Base-by-base conservation (phyloP, 2,329 filamentous ascomycete species). In the Acrocalymma vagum region DNA sequence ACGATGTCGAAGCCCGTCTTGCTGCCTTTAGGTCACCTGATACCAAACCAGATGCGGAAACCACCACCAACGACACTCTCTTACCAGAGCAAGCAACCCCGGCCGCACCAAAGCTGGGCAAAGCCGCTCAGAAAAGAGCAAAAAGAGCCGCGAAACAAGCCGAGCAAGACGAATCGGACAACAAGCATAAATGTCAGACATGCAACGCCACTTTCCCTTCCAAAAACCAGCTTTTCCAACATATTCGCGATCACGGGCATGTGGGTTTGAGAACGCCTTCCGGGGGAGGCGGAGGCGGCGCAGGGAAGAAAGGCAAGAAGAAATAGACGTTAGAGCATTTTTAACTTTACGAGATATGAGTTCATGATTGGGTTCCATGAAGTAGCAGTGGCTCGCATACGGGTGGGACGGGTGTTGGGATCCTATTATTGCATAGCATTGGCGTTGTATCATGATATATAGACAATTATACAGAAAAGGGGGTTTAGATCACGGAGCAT, bases 151-250 rank as follows among this genome's bases (percentile, higher is more conserved):
- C 74, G 1, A 71, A 74, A 32, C 63, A 69, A 24, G 63, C 68
- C 4, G 61, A 60, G 2, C 51, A 51, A 4, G 59, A 65, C 5
- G 38, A 48, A 5, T 10, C 47, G 2, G 65, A 64, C 2, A 15
- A 51, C 51, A 73, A 83, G 20, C 81, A 89, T 37, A 85, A 85
- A 57, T 97, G 94, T 63, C 81, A 87, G 3, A 81, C 84, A 4
- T 97, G 94, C 69, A 81, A 84, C 53, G 90, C 88, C 53, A 79
- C 73, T 0, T 99, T 97, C 72, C 83, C 81, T 0, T 90, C 86
- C 2, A 86, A 84, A 53, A 87, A 82, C 5, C 84, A 83, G 52
- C 70, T 95, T 13, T 93, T 93, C 64, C 75, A 80, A 36, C 90
- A 95, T 66, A 78, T 94, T 42, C 81, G 83, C 48, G 79, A 58